Conservation (phyloP, 2,329 filamentous ascomycete genomes). For the Immersiporthe knoxdaviesiana region DNA sequence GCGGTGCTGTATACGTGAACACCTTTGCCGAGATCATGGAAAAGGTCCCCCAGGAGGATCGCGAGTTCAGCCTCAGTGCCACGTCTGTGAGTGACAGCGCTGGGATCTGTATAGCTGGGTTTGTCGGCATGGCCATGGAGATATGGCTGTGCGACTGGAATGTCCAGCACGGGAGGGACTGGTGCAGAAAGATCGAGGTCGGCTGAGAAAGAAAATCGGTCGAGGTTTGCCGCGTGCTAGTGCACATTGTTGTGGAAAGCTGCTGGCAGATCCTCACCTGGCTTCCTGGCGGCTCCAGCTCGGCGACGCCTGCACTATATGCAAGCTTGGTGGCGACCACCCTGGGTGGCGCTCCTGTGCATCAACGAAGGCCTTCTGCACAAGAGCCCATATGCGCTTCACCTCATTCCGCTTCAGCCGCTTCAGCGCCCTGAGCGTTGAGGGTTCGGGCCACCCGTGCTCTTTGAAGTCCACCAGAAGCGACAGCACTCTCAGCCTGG, state of each 20-base stretch:
- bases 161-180: conserved; percentile 76
- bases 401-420: conserved; percentile 27
- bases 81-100: conserved; percentile 91
- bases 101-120: conserved; percentile 86
- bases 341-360: conserved; percentile 14
- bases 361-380: conserved; percentile 19
- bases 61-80: conserved; percentile 89
- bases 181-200: conserved; percentile 63
- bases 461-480: conserved; percentile 29
- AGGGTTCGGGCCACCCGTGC: conserved; percentile 28
- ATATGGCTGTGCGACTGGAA: conserved; percentile 83
- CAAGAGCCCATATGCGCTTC: conserved; percentile 28
- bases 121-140: conserved; percentile 82
- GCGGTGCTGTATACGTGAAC: conserved; percentile 91
- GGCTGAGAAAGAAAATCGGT: conserved; percentile 35
- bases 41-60: conserved; percentile 72
- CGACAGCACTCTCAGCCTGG: conserved; percentile 25
- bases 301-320: conserved; percentile 25
- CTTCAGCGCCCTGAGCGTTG: conserved; percentile 21
- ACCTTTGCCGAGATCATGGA: conserved; percentile 95
- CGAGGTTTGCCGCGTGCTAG: no score
- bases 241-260: not conserved
- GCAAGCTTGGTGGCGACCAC: conserved; percentile 24
- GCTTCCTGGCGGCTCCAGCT: conserved; percentile 26
- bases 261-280: conserved; percentile 2